Base-by-base conservation (phyloP, 495 filamentous ascomycete species). In the Usnea hakonensis region DNA sequence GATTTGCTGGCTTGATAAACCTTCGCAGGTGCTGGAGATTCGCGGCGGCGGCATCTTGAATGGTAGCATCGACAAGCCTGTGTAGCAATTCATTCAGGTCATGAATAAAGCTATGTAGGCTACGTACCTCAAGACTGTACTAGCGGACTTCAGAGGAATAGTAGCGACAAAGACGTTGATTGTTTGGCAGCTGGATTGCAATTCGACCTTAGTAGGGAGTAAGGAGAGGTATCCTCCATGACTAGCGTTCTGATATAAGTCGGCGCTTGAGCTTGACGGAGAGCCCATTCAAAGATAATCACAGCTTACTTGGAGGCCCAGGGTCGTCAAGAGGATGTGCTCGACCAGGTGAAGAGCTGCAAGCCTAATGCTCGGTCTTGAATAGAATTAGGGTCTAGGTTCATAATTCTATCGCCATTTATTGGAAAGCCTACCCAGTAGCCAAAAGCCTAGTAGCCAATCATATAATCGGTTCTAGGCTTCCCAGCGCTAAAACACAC, bases 1-100 rank as follows among this genome's bases (percentile, higher is more conserved):
- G 77, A 65, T 84, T 85, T 41, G 80, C 78, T 33, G 78, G 82
- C 70, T 90, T 93, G 50, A 85, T 86, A 62, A 94, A 89, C 56
- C 91, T 84, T 50, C 90, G 86, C 23, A 97, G 81, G 72, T 98
- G 94, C 69, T 83, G 80, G 37, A 91, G 76, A 63, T 86, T 81
- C 58, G 82, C 79, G 67, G 78, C 76, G n/a, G 78, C 73, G 67
- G 83, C 75, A 67, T 81, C 80, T 37, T 81, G 82, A 52, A 85
- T 76, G 55, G 72, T 65, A 17, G 68, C 52, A 59, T 81, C 77
- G 36, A 81, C 69, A 36, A 67, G 72, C 67, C 78, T 81, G 19
- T 40, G 32, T 28, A 7, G 16, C 7, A 5, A 5, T 2, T 58
- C 10, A 60, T 43, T 55, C 23, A 26, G 17, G 8, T 19, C 41